phyloP scores from a whole-genome alignment of 768 basidiomycete species.

The Mycena haematopus region DNA sequence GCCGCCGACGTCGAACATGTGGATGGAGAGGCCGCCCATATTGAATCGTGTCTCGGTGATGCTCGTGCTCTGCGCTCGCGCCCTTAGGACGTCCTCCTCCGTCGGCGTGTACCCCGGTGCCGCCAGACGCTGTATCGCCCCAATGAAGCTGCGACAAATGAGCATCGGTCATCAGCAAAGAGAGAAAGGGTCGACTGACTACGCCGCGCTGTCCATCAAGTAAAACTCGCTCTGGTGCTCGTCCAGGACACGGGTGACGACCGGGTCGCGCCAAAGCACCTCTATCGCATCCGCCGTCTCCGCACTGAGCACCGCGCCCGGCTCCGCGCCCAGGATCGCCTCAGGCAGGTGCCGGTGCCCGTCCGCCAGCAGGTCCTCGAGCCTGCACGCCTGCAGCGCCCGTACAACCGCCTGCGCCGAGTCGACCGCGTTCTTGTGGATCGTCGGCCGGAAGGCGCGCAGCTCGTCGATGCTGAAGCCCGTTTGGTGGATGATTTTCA shows the following conservation, averaged over 20 bases:
- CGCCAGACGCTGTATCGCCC: constrained; percentile 68
- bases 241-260: constrained; percentile 38
- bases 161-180: neutral
- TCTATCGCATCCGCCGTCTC: constrained; percentile 59
- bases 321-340: neutral
- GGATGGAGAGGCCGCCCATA: constrained; percentile 54
- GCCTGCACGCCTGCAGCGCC: neutral
- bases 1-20: constrained; percentile 66
- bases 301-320: constrained; percentile 61
- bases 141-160: constrained; percentile 62
- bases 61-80: constrained; percentile 77
- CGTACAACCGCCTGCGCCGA: neutral
- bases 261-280: constrained; percentile 58
- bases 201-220: constrained; percentile 79
- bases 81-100: constrained; percentile 75
- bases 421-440: constrained; percentile 60
- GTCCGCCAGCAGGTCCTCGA: neutral
- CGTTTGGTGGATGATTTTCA: constrained; percentile 74
- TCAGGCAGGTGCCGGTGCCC: neutral
- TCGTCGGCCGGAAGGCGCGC: constrained; percentile 62
- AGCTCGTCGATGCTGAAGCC: constrained; percentile 70
- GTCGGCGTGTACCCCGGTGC: constrained; percentile 66
- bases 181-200: constrained; percentile 49
- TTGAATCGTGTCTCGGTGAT: constrained; percentile 75
- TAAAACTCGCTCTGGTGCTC: constrained; percentile 67